phyloP scores from a whole-genome alignment of 768 basidiomycete genomes.

The Naganishia onofrii region DNA sequence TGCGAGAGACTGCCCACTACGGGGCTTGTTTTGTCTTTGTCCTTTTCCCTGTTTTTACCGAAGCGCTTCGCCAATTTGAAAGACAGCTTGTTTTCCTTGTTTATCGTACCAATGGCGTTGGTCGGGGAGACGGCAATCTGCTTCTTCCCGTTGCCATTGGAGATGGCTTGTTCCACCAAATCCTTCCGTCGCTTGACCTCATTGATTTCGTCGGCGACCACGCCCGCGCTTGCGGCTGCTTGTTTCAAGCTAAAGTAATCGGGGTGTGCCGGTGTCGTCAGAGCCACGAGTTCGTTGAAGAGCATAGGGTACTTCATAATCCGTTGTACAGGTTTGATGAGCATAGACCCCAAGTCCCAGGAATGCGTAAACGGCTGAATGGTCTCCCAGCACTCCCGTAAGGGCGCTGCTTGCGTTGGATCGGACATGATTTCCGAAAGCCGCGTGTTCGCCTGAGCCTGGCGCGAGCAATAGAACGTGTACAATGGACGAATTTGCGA shows the following conservation, averaged over 20 bases:
- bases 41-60: constrained; percentile 43
- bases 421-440: constrained; percentile 46
- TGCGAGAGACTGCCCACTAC: constrained; percentile 19
- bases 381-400: constrained; percentile 50
- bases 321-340: constrained; percentile 53
- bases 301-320: constrained; percentile 52
- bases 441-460: constrained; percentile 46
- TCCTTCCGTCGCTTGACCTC: constrained; percentile 76
- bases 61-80: constrained; percentile 44
- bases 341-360: constrained; percentile 53
- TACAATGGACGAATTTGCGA: constrained; percentile 48
- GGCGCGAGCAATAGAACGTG: constrained; percentile 50
- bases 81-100: constrained; percentile 31
- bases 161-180: constrained; percentile 52
- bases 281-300: constrained; percentile 49
- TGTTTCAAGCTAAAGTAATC: constrained; percentile 50
- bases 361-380: constrained; percentile 51
- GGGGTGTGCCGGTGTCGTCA: constrained; percentile 50
- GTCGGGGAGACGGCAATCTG: constrained; percentile 16
- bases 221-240: constrained; percentile 54
- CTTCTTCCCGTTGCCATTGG: constrained; percentile 30
- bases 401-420: constrained; percentile 37
- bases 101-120: not conserved
- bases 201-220: constrained; percentile 61
- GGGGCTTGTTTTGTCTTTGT: constrained; percentile 7